phyloP scores from a whole-genome alignment of 2,329 filamentous ascomycete species.

The Botrytis elliptica region DNA sequence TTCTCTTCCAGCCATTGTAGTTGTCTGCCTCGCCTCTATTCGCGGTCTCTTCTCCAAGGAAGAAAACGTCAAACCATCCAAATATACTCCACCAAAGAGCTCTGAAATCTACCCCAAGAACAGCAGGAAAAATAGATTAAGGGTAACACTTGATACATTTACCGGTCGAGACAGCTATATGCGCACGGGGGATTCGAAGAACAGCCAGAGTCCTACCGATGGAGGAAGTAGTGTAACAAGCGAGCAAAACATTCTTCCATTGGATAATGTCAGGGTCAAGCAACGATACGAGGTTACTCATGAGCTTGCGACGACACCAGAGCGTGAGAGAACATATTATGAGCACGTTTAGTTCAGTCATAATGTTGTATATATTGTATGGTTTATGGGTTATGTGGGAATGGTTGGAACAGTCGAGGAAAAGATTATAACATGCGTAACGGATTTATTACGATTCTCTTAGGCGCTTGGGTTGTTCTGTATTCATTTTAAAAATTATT shows the following conservation, averaged over 20 bases:
- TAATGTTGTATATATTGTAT: not conserved
- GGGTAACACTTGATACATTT: not conserved
- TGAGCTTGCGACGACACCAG: not conserved
- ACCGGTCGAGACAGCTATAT: not conserved
- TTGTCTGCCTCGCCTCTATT: not conserved
- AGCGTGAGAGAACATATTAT: not conserved
- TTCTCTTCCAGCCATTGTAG: not conserved
- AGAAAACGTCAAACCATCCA: not conserved
- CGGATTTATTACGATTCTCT: not conserved
- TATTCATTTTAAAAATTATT: not conserved
- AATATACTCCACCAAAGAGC: not conserved
- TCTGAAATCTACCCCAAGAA: not conserved
- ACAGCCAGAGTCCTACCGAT: not conserved
- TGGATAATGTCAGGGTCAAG: not conserved
- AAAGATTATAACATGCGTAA: not conserved
- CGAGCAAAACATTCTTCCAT: constrained; percentile 3
- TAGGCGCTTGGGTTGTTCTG: not conserved
- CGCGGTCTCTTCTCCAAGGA: constrained; percentile 4
- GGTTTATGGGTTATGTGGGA: not conserved
- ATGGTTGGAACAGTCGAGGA: not conserved
- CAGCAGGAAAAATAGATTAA: not conserved
- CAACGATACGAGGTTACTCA: constrained; percentile 3
- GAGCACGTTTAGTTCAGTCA: not conserved
- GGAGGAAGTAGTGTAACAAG: constrained; percentile 2
- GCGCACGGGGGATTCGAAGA: not conserved